Conservation (phyloP, 192 early-diverging fungal genomes). For the Umbelopsis sp. region DNA sequence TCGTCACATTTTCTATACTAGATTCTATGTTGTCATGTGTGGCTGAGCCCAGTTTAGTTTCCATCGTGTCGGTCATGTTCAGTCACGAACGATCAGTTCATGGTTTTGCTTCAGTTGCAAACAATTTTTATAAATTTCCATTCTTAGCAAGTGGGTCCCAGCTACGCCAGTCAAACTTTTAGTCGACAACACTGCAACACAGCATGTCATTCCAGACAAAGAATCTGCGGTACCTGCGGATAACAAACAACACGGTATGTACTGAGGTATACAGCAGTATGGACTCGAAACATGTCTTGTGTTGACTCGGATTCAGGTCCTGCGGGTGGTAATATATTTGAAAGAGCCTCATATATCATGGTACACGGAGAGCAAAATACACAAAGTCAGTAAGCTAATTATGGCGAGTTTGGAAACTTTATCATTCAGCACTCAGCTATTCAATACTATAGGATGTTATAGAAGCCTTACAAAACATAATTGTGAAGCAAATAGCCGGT, state of each 20-base stretch:
- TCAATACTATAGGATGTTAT: neutral
- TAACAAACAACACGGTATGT: neutral
- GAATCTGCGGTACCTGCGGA: slow-evolving; percentile 8
- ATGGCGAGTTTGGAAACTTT: neutral
- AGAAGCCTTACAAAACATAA: slow-evolving; percentile 1
- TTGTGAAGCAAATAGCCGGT: slow-evolving; percentile 9
- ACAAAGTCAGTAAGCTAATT: neutral
- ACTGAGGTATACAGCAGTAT: no score
- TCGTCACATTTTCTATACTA: no score
- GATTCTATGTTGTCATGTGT: no score
- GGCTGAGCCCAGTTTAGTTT: no score
- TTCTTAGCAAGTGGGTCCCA: no score
- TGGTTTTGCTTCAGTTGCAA: no score
- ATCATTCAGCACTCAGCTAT: no score
- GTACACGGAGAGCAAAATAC: slow-evolving; percentile 9
- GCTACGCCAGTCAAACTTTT: neutral
- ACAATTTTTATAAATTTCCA: neutral
- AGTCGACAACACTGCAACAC: neutral
- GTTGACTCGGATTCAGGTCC: neutral
- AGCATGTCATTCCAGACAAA: slow-evolving; percentile 11
- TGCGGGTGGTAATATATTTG: slow-evolving; percentile 3
- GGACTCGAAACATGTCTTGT: neutral
- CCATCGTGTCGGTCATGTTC: no score
- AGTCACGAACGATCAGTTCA: no score
- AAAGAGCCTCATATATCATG: slow-evolving; percentile 2